Base-by-base conservation (phyloP, 1,284 basidiomycete genomes). In the Pascua sp. region DNA sequence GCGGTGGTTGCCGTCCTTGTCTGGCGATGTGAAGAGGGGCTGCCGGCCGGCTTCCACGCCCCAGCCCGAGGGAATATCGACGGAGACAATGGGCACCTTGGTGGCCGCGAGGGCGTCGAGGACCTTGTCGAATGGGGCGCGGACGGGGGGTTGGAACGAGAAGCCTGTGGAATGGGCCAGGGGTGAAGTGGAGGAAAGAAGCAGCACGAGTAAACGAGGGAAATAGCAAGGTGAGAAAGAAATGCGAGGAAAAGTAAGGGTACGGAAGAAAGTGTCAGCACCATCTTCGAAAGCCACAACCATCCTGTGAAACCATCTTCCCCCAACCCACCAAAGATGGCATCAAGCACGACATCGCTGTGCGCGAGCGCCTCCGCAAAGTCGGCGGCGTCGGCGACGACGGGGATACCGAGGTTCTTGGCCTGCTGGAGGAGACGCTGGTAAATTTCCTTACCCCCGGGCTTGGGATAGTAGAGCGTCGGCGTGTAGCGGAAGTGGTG, bases 31-130 rank as follows among this genome's bases (percentile, higher is more conserved):
- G 39, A 64, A 64, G 4, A 76, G 63, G 11, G 62, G 62, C 57
- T 75, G 73, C 0, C 62, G 66, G 2, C 77, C 77, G 11, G 65
- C 60, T 45, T 69, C 67, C 32, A 98, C 91, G 67, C 91, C 85
- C 94, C 94, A 98, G 4, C 93, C 95, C 1, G 89, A 92, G 0
- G 96, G 96, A 55, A 98, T 94, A 72, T 99, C 96, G 8, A 98
- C 88, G 1, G 88, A 90, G 18, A 96, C 84, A 65, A 95, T 88
- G 0, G 92, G 91, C 12, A 88, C 77, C 4, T 80, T 76, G 8
- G 86, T 86, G 24, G 79, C 71, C 1, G 84, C 81, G 51, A 98
- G 80, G 4, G 88, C 79, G 1, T 84, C 81, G 2, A 98, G 81
- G 13, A 87, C 86, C 0, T 77, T 69, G 67, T 91, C 86, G 76